Base-by-base conservation (phyloP, 176 grass and related monocot species). In the Phyllostachys edulis region DNA sequence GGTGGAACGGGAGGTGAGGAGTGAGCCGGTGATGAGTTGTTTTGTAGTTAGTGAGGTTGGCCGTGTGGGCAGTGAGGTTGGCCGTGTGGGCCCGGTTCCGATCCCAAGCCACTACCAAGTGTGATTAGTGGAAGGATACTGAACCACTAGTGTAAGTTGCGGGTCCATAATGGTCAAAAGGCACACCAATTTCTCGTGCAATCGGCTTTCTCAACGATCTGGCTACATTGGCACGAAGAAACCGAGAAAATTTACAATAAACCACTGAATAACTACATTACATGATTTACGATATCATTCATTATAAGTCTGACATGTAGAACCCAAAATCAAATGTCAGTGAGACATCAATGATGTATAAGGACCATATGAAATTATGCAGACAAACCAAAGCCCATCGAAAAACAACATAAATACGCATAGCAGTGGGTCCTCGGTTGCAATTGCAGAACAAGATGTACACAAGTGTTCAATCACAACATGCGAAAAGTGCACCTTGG, bases 71-170 rank as follows among this genome's bases (percentile, higher is more conserved):
- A 10, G n/a, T 65, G 13, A 27, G 65, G 69, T 57, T 75, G 67
- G 79, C 27, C 40, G 61, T 17, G 69, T 87, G 80, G 84, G 79
- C 26, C 74, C 1, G 21, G 42, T 75, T 87, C 51, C 5, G 88
- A 76, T 52, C 27, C 49, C 12, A 14, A n/a, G 7, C 72, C 78
- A 85, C 52, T 32, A 46, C 0, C 0, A 12, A 14, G 13, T 4
- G 8, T 3, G 21, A 15, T 5, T 11, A 55, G 80, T 79, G 87
- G 57, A 67, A 32, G 60, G 7, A 23, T 72, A 56, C 77, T 66
- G 15, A 75, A 29, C 23, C 44, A 14, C 55, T 59, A 26, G 38
- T 45, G n/a, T 47, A 2, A 49, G 46, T 14, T 49, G 13, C 5
- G 46, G 13, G 15, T 15, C 46, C 46, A 56, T 49, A 63, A 29